Conservation (phyloP, 768 basidiomycete species). For the Leccinum disarticulatum region DNA sequence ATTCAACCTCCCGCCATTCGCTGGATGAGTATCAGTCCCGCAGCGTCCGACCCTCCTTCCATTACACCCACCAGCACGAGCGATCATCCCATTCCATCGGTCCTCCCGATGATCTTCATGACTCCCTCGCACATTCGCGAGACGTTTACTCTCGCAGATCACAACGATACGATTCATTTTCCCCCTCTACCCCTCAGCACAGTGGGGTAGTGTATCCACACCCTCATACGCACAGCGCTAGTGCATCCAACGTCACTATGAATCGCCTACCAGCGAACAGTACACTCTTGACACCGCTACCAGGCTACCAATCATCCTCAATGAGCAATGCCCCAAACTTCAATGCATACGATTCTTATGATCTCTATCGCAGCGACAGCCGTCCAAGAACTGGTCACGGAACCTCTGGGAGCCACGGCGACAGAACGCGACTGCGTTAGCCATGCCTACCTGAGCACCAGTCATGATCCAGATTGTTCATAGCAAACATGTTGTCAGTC, state of each 20-base stretch:
- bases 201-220: conserved; percentile 19
- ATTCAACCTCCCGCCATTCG: conserved; percentile 27
- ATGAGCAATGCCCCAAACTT: conserved; percentile 20
- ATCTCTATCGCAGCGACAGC: conserved; percentile 40
- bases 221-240: conserved; percentile 27
- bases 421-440: conserved; percentile 23
- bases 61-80: conserved; percentile 29
- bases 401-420: conserved; percentile 22
- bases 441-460: conserved; percentile 13
- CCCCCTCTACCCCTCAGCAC: conserved; percentile 20
- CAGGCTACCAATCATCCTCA: conserved; percentile 52
- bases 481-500: conserved; percentile 3
- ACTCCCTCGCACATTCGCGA: conserved; percentile 14
- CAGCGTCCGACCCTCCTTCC: conserved; percentile 17
- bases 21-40: conserved; percentile 23
- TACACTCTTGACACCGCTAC: conserved; percentile 70
- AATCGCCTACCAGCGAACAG: conserved; percentile 60
- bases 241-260: conserved; percentile 20
- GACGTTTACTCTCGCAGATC: conserved; percentile 26
- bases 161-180: conserved; percentile 27
- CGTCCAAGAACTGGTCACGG: conserved; percentile 44
- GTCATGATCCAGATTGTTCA: conserved; percentile 11
- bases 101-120: conserved; percentile 23
- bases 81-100: conserved; percentile 13
- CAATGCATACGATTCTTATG: conserved; percentile 29